Percentiles rank a stretch among this genome's conserved stretches.
phyloP scores from a whole-genome alignment of 2,329 filamentous ascomycete species.

The Aureobasidium sp. region DNA sequence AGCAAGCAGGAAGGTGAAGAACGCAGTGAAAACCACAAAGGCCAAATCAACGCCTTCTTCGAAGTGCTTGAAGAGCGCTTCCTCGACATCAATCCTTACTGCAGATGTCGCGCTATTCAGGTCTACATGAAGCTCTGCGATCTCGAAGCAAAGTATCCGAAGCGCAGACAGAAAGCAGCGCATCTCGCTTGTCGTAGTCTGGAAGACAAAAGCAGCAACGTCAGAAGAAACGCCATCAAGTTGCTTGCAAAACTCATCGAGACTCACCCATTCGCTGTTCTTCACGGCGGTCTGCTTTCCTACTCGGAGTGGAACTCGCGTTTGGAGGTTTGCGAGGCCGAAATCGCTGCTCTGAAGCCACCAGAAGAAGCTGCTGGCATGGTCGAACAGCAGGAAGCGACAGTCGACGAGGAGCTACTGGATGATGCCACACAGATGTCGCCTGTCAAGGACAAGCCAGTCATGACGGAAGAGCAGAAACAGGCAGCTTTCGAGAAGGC shows the following conservation, averaged over 20 bases:
- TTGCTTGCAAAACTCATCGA: constrained; percentile 79
- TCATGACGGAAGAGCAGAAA: constrained; percentile 73
- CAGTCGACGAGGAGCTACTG: constrained; percentile 67
- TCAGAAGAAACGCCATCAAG: constrained; percentile 90
- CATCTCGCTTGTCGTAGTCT: constrained; percentile 82
- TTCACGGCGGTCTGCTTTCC: constrained; percentile 81
- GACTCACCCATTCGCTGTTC: constrained; percentile 86
- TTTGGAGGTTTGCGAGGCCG: constrained; percentile 71
- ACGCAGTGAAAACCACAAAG: constrained; percentile 83
- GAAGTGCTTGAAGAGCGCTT: constrained; percentile 95
- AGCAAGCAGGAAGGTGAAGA: constrained; percentile 74
- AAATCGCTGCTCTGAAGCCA: constrained; percentile 73
- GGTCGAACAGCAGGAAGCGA: constrained; percentile 52
- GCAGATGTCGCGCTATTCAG: constrained; percentile 81
- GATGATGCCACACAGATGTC: constrained; percentile 82
- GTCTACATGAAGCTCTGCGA: constrained; percentile 89
- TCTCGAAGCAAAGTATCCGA: constrained; percentile 92
- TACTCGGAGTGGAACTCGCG: constrained; percentile 78
- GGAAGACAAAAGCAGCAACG: constrained; percentile 97
- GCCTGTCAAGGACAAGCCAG: constrained; percentile 48
- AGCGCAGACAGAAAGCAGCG: constrained; percentile 76
- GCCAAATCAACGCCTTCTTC: constrained; percentile 93
- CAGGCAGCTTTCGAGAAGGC: constrained; percentile 66
- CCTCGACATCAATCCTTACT: constrained; percentile 93
- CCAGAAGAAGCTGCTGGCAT: constrained; percentile 70